These are phyloP conservation scores for Citrus reticulata DNA, from an alignment of 345 rosid species.

Conservation along the genomic window DNA sequence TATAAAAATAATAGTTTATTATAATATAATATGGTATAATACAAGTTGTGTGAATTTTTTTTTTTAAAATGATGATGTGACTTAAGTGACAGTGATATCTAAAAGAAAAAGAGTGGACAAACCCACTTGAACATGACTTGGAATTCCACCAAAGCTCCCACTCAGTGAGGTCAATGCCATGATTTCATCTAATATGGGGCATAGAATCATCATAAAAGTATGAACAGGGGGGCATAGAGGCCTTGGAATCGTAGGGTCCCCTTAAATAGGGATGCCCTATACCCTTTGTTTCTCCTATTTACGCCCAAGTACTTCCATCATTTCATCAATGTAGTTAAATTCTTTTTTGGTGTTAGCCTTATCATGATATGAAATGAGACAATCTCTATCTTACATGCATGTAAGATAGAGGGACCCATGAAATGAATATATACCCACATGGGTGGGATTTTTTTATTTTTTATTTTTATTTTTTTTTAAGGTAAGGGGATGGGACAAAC, in stretches of 20 bases:
- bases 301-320: neutral
- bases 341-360: neutral
- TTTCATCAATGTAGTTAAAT: neutral
- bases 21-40: no score
- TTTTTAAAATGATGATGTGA: neutral
- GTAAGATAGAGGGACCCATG: no score
- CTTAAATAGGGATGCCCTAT: neutral
- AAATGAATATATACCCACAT: neutral
- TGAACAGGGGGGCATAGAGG: neutral
- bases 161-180: constrained; percentile 15
- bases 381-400: no score
- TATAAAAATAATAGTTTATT: no score
- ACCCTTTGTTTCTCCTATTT: neutral
- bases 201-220: neutral
- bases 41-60: no score
- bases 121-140: constrained; percentile 26
- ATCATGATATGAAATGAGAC: neutral
- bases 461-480: no score
- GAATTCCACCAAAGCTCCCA: constrained; percentile 31
- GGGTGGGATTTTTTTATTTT: neutral
- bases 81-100: constrained; percentile 3
- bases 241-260: neutral
- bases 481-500: no score
- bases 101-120: constrained; percentile 18
- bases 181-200: constrained; percentile 4